Conservation (phyloP, 2,329 filamentous ascomycete genomes). For the Curvularia sp. region DNA sequence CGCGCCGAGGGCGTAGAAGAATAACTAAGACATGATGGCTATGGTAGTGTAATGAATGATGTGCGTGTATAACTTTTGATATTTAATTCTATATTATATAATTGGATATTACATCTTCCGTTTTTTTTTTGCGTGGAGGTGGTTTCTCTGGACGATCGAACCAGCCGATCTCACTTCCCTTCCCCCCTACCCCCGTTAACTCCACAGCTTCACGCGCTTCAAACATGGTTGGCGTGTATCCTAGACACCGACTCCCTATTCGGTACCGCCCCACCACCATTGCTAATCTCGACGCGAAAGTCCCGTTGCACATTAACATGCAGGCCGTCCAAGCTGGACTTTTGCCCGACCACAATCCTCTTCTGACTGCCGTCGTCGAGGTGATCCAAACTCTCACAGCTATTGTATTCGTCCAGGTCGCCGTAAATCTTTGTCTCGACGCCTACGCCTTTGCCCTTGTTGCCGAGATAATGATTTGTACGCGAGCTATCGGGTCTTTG, state of each 20-base stretch:
- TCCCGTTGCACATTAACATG: constrained; percentile 12
- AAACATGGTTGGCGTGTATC: neutral
- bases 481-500: neutral
- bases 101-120: too few species aligned
- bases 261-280: neutral
- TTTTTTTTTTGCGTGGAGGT: neutral
- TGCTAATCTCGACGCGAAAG: constrained; percentile 8
- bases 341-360: neutral
- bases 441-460: neutral
- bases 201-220: neutral
- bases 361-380: constrained; percentile 3
- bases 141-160: neutral
- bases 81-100: too few species aligned
- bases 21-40: neutral
- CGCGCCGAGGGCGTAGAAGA: constrained; percentile 13
- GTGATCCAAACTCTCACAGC: neutral
- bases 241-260: neutral
- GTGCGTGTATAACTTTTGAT: neutral
- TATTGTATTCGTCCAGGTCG: constrained; percentile 7
- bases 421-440: constrained; percentile 14
- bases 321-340: neutral
- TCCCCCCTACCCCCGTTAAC: neutral
- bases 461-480: neutral
- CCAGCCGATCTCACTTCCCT: neutral
- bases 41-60: neutral